Conservation (phyloP, 345 rosid species). For the Pugionium dolabratum region DNA sequence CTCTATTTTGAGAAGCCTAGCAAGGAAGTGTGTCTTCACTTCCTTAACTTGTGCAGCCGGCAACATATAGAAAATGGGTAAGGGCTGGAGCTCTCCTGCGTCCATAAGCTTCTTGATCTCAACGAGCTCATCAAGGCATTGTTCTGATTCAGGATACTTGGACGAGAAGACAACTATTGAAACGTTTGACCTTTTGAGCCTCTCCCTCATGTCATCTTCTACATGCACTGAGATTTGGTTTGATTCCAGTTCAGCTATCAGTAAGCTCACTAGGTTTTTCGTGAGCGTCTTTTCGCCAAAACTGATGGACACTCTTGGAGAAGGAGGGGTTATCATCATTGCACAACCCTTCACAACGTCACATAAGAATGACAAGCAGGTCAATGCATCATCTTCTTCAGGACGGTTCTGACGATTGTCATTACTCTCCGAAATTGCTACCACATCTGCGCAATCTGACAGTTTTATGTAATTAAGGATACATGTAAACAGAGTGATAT, state of each 20-base stretch:
- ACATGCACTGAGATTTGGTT: not conserved
- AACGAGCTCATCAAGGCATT: constrained; percentile 29
- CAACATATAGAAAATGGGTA: constrained; percentile 19
- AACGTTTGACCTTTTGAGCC: constrained; percentile 18
- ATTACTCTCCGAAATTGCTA: constrained; percentile 15
- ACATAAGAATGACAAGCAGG: not conserved
- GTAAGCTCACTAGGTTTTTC: not conserved
- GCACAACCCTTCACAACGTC: not conserved
- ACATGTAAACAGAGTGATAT: not conserved
- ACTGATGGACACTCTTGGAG: constrained; percentile 25
- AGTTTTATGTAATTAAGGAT: not conserved
- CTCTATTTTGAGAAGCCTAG: constrained; percentile 29
- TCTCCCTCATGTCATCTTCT: not conserved
- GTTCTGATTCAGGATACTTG: constrained; percentile 5
- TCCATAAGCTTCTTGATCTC: constrained; percentile 33
- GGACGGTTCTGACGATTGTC: constrained; percentile 9
- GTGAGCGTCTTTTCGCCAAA: constrained; percentile 3
- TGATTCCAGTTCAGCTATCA: not conserved
- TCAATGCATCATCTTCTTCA: not conserved
- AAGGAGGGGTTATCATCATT: not conserved
- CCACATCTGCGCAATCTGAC: not conserved
- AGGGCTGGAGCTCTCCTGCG: constrained; percentile 3
- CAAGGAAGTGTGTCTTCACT: not conserved
- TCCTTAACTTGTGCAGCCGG: not conserved
- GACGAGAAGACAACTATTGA: constrained; percentile 24